Percentiles rank a stretch among this genome's conserved stretches.
phyloP scores from a whole-genome alignment of 306 rosid species.

The Casuarina cunninghamiana region DNA sequence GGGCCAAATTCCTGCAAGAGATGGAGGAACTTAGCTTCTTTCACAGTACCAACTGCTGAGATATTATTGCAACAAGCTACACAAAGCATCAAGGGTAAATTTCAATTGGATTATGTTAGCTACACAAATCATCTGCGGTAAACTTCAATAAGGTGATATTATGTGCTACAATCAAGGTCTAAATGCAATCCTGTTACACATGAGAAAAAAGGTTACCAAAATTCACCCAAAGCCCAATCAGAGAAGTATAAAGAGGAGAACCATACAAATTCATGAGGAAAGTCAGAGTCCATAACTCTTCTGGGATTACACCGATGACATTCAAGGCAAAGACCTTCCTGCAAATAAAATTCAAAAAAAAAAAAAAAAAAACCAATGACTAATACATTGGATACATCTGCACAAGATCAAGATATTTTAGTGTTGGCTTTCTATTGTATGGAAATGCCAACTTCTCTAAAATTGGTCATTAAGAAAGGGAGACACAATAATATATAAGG shows the following conservation, averaged over 20 bases:
- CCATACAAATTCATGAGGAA: constrained; percentile 19
- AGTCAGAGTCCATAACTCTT: neutral
- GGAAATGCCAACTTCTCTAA: no score
- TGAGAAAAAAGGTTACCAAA: neutral
- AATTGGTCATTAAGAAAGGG: no score
- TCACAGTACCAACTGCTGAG: no score
- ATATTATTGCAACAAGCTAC: no score
- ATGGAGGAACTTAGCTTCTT: neutral
- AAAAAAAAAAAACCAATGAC: neutral
- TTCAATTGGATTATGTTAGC: neutral
- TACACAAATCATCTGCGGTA: neutral
- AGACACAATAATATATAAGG: no score
- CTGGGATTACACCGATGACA: neutral
- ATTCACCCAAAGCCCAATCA: neutral
- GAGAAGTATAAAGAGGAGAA: constrained; percentile 6
- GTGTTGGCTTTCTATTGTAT: neutral
- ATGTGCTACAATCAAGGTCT: neutral
- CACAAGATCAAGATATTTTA: neutral
- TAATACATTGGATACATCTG: neutral
- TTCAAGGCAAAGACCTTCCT: neutral
- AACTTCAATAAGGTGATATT: no score
- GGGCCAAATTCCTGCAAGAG: constrained; percentile 55
- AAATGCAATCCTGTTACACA: neutral
- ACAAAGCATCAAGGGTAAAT: neutral
- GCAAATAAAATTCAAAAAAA: neutral